phyloP scores from a whole-genome alignment of 345 rosid genomes.

The Camelina hispida region DNA sequence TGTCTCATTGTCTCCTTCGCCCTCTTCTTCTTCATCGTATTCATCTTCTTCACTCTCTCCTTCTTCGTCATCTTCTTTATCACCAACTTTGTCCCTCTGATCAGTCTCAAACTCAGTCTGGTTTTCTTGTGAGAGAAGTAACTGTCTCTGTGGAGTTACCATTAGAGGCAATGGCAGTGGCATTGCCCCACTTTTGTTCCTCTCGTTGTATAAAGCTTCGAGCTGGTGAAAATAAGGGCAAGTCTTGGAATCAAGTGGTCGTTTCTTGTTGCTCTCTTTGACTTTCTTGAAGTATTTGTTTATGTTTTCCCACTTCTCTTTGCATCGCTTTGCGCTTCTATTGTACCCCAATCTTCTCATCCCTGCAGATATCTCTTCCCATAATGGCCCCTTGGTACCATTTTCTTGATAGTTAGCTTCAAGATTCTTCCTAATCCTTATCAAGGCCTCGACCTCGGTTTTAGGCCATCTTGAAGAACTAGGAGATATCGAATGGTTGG shows the following conservation, averaged over 20 bases:
- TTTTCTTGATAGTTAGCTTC: conserved; percentile 65
- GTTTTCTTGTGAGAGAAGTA: conserved; percentile 52
- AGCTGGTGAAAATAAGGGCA: conserved; percentile 87
- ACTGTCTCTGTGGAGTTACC: conserved; percentile 75
- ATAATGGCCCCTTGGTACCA: conserved; percentile 76
- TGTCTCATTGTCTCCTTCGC: conserved; percentile 54
- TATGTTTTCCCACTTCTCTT: conserved; percentile 98
- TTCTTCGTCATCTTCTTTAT: conserved; percentile 44
- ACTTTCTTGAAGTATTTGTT: conserved; percentile 96
- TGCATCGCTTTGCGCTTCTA: conserved; percentile 82
- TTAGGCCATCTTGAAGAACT: conserved; percentile 90
- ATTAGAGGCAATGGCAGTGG: conserved; percentile 52
- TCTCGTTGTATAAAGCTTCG: conserved; percentile 67
- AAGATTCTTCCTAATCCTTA: conserved; percentile 61
- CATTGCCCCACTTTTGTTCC: conserved; percentile 45
- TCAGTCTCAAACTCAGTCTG: conserved; percentile 32
- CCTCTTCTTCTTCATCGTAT: conserved; percentile 48
- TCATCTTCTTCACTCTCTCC: conserved; percentile 50
- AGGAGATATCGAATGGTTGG: conserved; percentile 39
- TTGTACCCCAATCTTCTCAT: conserved; percentile 76
- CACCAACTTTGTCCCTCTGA: conserved; percentile 25
- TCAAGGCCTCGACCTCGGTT: conserved; percentile 76
- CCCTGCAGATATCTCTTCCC: conserved; percentile 83
- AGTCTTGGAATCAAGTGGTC: conserved; percentile 79
- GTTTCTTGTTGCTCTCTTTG: conserved; percentile 73